Evolutionary conservation across 371 early-diverging fungal genomes (phyloP).

Genomic region (Actinomortierella wolfii): DNA sequence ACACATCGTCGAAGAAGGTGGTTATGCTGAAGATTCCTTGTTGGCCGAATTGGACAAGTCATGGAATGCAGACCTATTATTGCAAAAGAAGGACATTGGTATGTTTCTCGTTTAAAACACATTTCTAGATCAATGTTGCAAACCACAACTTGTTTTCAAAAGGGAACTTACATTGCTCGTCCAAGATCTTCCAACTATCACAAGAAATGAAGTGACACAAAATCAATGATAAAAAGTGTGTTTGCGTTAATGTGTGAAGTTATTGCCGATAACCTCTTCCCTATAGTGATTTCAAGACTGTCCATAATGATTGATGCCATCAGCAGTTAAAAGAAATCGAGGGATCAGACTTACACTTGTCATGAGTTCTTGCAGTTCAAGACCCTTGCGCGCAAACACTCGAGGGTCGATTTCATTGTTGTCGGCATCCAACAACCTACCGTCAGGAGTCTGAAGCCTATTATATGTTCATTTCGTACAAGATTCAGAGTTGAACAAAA

Average conservation of each 20-base stretch:
- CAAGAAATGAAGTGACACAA: background rate
- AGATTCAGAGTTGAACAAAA: no score
- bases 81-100: background rate
- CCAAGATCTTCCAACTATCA: slow-evolving; percentile 42
- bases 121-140: background rate
- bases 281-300: no score
- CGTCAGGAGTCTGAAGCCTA: slow-evolving; percentile 22
- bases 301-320: background rate
- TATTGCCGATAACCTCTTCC: background rate
- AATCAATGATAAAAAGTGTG: background rate
- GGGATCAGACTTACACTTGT: slow-evolving; percentile 22
- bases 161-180: slow-evolving; percentile 27
- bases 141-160: background rate
- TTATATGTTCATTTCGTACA: no score
- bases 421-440: slow-evolving; percentile 36
- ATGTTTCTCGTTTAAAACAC: background rate
- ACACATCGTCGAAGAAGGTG: slow-evolving; percentile 3
- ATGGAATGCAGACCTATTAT: slow-evolving; percentile 41
- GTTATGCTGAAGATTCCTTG: slow-evolving; percentile 17
- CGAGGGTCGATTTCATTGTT: slow-evolving; percentile 37
- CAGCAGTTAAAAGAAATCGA: background rate
- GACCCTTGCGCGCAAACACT: slow-evolving; percentile 34
- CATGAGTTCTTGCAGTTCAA: slow-evolving; percentile 40
- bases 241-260: background rate
- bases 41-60: slow-evolving; percentile 37